Percentiles rank a stretch among this genome's conserved stretches.
Evolutionary conservation across 78 protist species (phyloP).

Genomic region (Dictyostelium brefeldianum): DNA sequence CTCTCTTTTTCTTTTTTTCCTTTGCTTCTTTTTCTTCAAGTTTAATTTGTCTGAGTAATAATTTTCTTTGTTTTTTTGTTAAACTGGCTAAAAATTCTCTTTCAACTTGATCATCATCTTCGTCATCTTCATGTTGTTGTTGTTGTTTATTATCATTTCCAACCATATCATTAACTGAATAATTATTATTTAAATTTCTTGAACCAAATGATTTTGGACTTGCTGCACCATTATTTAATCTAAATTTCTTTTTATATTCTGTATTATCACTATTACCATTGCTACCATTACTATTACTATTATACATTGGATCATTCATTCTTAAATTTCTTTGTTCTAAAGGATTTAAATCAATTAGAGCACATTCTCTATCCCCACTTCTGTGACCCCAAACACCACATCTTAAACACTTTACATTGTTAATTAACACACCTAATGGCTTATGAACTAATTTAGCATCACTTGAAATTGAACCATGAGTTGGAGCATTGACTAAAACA

Average conservation of each 20-base stretch:
- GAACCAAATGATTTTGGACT: slow-evolving; percentile 33
- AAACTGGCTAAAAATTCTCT: slow-evolving; percentile 69
- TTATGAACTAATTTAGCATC: slow-evolving; percentile 51
- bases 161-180: background rate
- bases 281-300: background rate
- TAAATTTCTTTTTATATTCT: background rate
- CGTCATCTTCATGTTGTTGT: background rate
- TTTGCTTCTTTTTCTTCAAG: slow-evolving; percentile 58
- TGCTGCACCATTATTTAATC: slow-evolving; percentile 7
- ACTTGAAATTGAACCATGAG: slow-evolving; percentile 17
- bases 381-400: slow-evolving; percentile 83
- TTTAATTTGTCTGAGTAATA: slow-evolving; percentile 60
- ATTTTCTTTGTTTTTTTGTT: slow-evolving; percentile 66
- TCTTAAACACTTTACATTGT: slow-evolving; percentile 72
- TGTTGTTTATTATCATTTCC: background rate
- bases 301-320: slow-evolving; percentile 43
- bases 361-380: slow-evolving; percentile 81
- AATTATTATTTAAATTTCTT: background rate
- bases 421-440: slow-evolving; percentile 76
- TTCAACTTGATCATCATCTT: slow-evolving; percentile 58
- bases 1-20: slow-evolving; percentile 21
- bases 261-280: background rate
- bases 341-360: slow-evolving; percentile 34
- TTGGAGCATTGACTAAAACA: slow-evolving; percentile 65
- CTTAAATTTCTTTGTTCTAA: slow-evolving; percentile 38